phyloP scores from a whole-genome alignment of 1,284 basidiomycete genomes.

The Singerocomus inundabilis region DNA sequence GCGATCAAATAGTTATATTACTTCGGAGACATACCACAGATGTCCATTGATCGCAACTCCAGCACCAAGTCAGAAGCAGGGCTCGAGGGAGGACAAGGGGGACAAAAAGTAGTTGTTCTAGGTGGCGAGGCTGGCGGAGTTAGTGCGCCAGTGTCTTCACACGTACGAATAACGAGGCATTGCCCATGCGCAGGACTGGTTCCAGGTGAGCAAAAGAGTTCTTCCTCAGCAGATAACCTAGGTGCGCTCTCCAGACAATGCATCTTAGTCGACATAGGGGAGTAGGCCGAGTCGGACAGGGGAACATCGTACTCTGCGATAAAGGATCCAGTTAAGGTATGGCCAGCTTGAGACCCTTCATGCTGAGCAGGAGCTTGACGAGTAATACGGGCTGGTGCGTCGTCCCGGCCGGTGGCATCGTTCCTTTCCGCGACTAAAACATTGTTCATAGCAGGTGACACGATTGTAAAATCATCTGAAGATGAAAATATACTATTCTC shows the following conservation, averaged over 20 bases:
- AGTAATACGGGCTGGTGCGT: background rate
- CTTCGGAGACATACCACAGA: constrained; percentile 27
- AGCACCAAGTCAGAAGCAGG: constrained; percentile 19
- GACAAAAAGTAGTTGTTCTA: background rate
- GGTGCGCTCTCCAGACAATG: background rate
- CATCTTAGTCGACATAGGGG: constrained; percentile 1
- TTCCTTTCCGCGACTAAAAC: background rate
- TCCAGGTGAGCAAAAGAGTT: constrained; percentile 8
- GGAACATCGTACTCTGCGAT: constrained; percentile 20
- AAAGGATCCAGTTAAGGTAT: constrained; percentile 9
- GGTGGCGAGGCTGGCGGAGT: constrained; percentile 4
- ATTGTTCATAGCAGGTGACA: background rate
- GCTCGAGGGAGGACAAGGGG: constrained; percentile 14
- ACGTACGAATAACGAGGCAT: background rate
- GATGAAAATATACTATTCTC: constrained; percentile 33
- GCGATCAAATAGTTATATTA: background rate
- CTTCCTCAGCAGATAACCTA: constrained; percentile 6
- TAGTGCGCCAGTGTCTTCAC: background rate
- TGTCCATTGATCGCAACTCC: constrained; percentile 24
- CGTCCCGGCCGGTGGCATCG: background rate
- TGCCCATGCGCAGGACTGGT: constrained; percentile 16
- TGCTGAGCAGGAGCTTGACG: background rate
- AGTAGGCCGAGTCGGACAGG: constrained; percentile 4
- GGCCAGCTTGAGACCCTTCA: background rate
- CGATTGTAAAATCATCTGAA: constrained; percentile 29